These are phyloP conservation scores for Silene noctiflora DNA, from an alignment of 179 eudicot genomes.

Conservation along the genomic window DNA sequence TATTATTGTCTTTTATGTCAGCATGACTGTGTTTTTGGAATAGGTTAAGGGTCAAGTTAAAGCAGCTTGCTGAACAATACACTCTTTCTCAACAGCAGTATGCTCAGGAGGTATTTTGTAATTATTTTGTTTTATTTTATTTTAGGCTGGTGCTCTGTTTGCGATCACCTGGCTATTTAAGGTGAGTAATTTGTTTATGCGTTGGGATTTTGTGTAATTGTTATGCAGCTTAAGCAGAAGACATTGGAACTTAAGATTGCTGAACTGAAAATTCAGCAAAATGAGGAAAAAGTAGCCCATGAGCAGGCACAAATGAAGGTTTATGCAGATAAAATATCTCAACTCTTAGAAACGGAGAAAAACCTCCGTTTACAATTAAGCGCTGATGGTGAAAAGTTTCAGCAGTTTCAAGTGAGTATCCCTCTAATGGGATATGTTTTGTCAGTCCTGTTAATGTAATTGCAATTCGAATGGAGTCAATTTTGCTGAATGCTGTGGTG, in stretches of 20 bases:
- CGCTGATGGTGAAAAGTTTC: constrained; percentile 95
- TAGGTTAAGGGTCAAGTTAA: constrained; percentile 86
- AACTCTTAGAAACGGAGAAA: constrained; percentile 76
- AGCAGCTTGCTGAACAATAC: constrained; percentile 85
- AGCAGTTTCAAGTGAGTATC: constrained; percentile 75
- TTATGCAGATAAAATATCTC: constrained; percentile 85
- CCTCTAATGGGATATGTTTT: background rate
- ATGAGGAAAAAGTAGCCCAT: constrained; percentile 67
- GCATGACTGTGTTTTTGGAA: background rate
- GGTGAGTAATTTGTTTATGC: constrained; percentile 1
- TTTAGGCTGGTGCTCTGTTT: background rate
- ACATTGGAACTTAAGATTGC: constrained; percentile 89
- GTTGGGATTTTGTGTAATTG: constrained; percentile 14
- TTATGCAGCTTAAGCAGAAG: constrained; percentile 84
- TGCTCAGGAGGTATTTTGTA: constrained; percentile 58
- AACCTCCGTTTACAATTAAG: constrained; percentile 77
- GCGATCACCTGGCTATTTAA: background rate
- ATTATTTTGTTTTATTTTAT: background rate
- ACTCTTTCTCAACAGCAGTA: constrained; percentile 75
- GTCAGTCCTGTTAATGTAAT: constrained; percentile 4
- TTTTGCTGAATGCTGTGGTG: background rate
- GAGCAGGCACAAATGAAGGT: constrained; percentile 84
- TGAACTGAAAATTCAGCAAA: constrained; percentile 79
- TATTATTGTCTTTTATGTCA: too few species aligned
- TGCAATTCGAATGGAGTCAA: background rate